Conservation (phyloP, 176 grass and related monocot species). For the Juncus inflexus region DNA sequence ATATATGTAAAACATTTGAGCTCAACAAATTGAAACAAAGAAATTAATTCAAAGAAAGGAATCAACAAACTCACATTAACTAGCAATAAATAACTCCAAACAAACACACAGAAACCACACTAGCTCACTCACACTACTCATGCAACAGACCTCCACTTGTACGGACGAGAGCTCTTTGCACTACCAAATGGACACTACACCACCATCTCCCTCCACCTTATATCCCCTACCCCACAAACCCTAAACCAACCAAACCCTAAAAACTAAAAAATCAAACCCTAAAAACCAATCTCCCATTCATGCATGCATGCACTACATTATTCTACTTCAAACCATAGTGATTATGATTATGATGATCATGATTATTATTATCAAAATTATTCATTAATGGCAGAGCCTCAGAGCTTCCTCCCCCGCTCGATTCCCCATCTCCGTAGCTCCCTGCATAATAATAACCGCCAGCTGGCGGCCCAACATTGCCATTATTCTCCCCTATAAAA, state of each 20-base stretch:
- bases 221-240: slow-evolving; percentile 4
- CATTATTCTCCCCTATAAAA: slow-evolving; percentile 19
- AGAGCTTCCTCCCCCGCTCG: not conserved
- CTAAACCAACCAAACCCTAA: slow-evolving; percentile 11
- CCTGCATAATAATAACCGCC: too few species aligned
- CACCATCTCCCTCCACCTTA: too few species aligned
- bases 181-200: not conserved
- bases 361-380: slow-evolving; percentile 15
- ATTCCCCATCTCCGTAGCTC: slow-evolving; percentile 3
- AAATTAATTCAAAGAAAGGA: too few species aligned
- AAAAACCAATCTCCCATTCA: not conserved
- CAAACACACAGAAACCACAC: slow-evolving; percentile 2
- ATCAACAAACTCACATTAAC: not conserved
- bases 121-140: slow-evolving; percentile 11
- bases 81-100: slow-evolving; percentile 8
- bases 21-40: too few species aligned
- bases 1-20: too few species aligned
- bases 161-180: not conserved
- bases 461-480: not conserved
- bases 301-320: not conserved
- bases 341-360: slow-evolving; percentile 17
- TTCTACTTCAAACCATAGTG: slow-evolving; percentile 23
- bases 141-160: slow-evolving; percentile 8
- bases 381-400: slow-evolving; percentile 18
- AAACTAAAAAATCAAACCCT: not conserved